These are phyloP conservation scores for Fusarium protoensiforme DNA, from an alignment of 2,329 filamentous ascomycete genomes.

Conservation along the genomic window DNA sequence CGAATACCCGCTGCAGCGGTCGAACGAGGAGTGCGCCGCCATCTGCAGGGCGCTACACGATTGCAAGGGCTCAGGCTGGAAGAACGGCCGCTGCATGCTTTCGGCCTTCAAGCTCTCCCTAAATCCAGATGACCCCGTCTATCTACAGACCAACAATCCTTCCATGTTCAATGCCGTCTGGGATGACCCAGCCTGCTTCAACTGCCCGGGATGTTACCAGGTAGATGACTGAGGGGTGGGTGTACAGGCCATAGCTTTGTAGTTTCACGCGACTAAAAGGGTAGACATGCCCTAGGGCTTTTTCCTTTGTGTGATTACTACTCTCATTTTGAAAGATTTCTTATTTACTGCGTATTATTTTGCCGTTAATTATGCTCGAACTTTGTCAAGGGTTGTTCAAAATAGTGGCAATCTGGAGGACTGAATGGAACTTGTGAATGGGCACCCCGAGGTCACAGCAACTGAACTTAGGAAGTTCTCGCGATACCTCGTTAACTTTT, in stretches of 20 bases:
- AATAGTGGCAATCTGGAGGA: background rate
- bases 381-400: background rate
- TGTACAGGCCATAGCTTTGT: background rate
- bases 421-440: background rate
- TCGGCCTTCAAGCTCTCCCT: background rate
- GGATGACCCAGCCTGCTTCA: conserved; percentile 12
- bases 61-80: conserved; percentile 8
- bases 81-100: conserved; percentile 6
- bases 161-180: background rate
- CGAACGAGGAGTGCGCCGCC: background rate
- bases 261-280: background rate
- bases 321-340: background rate
- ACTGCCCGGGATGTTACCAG: conserved; percentile 8
- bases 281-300: background rate
- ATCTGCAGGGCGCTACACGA: background rate
- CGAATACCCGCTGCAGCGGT: background rate
- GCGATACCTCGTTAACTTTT: background rate
- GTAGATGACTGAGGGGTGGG: background rate
- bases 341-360: background rate
- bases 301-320: background rate
- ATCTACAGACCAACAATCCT: background rate
- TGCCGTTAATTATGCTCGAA: background rate
- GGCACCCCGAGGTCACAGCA: too few species aligned
- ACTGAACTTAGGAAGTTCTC: background rate
- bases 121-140: background rate